These are phyloP conservation scores for Backusella parvicylindrica DNA, from an alignment of 192 early-diverging fungal species.

Conservation along the genomic window DNA sequence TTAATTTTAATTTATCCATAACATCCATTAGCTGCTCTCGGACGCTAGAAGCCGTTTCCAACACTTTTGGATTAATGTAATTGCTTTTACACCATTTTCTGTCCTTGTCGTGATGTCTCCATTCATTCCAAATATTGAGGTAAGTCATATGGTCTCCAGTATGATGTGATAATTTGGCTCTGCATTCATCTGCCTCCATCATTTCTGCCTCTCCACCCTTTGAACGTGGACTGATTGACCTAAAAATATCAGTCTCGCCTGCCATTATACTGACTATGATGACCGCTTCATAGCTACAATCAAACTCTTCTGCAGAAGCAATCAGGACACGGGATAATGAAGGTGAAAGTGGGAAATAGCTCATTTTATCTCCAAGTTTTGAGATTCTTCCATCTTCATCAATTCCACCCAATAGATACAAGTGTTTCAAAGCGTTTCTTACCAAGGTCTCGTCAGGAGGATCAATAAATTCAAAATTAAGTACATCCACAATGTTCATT, in stretches of 20 bases:
- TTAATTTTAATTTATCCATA: slow-evolving; percentile 75
- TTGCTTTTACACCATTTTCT: slow-evolving; percentile 87
- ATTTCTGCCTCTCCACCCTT: slow-evolving; percentile 59
- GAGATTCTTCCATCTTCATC: slow-evolving; percentile 85
- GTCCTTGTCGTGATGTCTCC: slow-evolving; percentile 68
- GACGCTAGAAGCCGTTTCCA: slow-evolving; percentile 80
- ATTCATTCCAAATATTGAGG: slow-evolving; percentile 76
- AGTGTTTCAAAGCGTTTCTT: slow-evolving; percentile 78
- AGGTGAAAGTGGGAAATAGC: slow-evolving; percentile 86
- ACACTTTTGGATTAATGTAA: slow-evolving; percentile 77
- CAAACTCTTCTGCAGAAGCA: slow-evolving; percentile 65
- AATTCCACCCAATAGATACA: slow-evolving; percentile 87
- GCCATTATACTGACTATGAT: slow-evolving; percentile 94
- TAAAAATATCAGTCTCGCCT: slow-evolving; percentile 82
- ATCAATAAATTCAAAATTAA: slow-evolving; percentile 95
- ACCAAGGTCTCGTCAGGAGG: slow-evolving; percentile 82
- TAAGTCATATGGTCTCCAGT: slow-evolving; percentile 93
- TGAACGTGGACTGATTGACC: slow-evolving; percentile 75
- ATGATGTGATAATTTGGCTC: slow-evolving; percentile 80
- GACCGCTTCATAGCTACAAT: slow-evolving; percentile 83
- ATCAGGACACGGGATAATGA: slow-evolving; percentile 88
- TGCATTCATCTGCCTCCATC: slow-evolving; percentile 76
- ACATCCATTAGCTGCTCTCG: slow-evolving; percentile 87
- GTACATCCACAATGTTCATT: slow-evolving; percentile 83
- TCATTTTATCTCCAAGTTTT: slow-evolving; percentile 83